A percentile compares a stretch with the other conserved stretches of the same genome.
Conservation (phyloP, 2,329 filamentous ascomycete genomes). For the Beauveria scarabaeidicola region DNA sequence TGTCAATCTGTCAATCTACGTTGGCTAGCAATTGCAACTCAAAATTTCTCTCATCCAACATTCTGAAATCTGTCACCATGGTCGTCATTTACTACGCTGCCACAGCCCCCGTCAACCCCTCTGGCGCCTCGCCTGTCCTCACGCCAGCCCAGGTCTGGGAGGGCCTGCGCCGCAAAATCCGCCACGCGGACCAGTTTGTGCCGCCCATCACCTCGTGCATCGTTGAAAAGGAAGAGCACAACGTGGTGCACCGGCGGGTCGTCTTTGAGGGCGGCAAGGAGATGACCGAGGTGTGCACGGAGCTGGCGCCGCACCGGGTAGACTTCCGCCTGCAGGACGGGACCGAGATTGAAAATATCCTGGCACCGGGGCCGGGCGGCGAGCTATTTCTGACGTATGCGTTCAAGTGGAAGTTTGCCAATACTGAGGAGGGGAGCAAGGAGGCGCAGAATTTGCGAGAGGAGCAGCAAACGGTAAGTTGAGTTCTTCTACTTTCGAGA, state of each 20-base stretch:
- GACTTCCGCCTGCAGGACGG: constrained; percentile 24
- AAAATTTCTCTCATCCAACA: neutral
- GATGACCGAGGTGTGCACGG: constrained; percentile 23
- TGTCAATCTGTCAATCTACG: neutral
- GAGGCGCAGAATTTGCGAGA: constrained; percentile 16
- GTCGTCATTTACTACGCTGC: constrained; percentile 16
- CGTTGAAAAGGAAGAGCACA: constrained; percentile 9
- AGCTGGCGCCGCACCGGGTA: constrained; percentile 21
- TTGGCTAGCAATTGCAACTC: too few species aligned
- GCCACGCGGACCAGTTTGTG: constrained; percentile 21
- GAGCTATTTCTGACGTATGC: constrained; percentile 26
- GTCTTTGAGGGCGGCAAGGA: constrained; percentile 14
- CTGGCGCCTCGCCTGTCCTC: constrained; percentile 16
- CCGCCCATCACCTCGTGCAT: constrained; percentile 15
- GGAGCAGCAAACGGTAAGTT: constrained; percentile 18
- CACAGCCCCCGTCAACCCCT: constrained; percentile 23
- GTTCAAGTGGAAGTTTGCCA: constrained; percentile 23
- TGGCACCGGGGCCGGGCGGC: constrained; percentile 17
- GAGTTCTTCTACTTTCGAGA: neutral
- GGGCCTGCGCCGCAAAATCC: constrained; percentile 22
- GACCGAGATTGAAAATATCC: constrained; percentile 24
- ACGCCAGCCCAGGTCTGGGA: constrained; percentile 20
- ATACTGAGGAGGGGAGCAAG: constrained; percentile 16
- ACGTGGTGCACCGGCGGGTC: constrained; percentile 17
- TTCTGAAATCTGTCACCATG: neutral